phyloP scores from a whole-genome alignment of 2,329 filamentous ascomycete species.

The Penicillium sumatraense region DNA sequence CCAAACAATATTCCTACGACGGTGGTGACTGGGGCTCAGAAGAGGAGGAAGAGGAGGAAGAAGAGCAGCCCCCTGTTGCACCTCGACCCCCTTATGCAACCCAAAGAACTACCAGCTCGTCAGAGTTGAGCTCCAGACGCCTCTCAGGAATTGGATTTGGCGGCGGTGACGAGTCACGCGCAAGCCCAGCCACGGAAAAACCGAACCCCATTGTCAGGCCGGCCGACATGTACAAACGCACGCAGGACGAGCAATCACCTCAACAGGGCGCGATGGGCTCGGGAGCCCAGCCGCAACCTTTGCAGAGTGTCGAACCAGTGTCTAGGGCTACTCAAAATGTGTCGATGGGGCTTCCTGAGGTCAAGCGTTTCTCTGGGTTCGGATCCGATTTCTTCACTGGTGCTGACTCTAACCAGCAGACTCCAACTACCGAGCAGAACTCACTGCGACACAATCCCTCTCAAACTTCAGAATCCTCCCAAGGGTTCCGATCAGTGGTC shows the following conservation, averaged over 20 bases:
- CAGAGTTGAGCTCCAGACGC: conserved; percentile 25
- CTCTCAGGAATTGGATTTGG: conserved; percentile 20
- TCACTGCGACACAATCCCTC: conserved; percentile 58
- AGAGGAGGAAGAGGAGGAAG: conserved; percentile 67
- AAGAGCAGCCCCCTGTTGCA: conserved; percentile 52
- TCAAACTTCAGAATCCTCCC: conserved; percentile 26
- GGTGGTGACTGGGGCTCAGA: conserved; percentile 88
- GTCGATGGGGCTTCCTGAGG: conserved; percentile 44
- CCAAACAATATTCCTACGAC: conserved; percentile 83
- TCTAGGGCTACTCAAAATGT: conserved; percentile 8
- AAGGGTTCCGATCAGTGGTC: conserved; percentile 63
- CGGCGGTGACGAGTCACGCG: conserved; percentile 12
- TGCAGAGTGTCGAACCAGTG: background rate
- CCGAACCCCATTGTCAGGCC: conserved; percentile 68
- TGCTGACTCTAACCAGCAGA: conserved; percentile 18
- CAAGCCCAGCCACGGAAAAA: conserved; percentile 27
- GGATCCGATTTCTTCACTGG: conserved; percentile 32
- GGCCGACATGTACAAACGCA: conserved; percentile 75
- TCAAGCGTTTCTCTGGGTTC: conserved; percentile 49
- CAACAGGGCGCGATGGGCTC: background rate
- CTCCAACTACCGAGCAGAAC: conserved; percentile 21
- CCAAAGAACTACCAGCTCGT: conserved; percentile 32
- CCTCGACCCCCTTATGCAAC: conserved; percentile 29
- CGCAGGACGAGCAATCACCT: conserved; percentile 62
- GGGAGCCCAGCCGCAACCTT: background rate